phyloP scores from a whole-genome alignment of 208 protist species.

The Novymonas esmeraldas region DNA sequence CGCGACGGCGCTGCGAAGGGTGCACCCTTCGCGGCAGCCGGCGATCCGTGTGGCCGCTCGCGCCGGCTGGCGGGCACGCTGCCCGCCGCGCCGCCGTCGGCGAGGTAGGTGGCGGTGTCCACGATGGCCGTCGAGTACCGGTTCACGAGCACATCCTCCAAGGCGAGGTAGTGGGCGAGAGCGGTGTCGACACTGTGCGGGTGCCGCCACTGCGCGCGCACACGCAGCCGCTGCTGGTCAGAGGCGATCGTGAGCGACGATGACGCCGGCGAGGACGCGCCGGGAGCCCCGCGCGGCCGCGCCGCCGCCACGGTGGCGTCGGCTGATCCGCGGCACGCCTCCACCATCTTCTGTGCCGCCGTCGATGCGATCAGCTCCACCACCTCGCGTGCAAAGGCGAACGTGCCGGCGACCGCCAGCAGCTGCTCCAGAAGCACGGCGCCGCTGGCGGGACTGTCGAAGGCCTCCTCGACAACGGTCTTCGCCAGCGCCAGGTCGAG shows the following conservation, averaged over 20 bases:
- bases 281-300: background rate
- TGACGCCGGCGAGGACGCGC: background rate
- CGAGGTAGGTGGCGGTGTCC: slow-evolving; percentile 33
- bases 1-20: slow-evolving; percentile 18
- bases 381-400: slow-evolving; percentile 48
- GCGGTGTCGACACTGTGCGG: slow-evolving; percentile 26
- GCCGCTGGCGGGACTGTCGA: slow-evolving; percentile 58
- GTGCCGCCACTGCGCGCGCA: slow-evolving; percentile 27
- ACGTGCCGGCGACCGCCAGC: slow-evolving; percentile 43
- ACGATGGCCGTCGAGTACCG: slow-evolving; percentile 22
- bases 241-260: slow-evolving; percentile 24
- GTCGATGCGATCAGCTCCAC: slow-evolving; percentile 33
- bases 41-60: background rate
- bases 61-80: background rate
- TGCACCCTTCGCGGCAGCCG: background rate
- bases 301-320: slow-evolving; percentile 4
- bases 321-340: slow-evolving; percentile 22
- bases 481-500: slow-evolving; percentile 72
- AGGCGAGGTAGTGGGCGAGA: slow-evolving; percentile 20
- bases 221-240: slow-evolving; percentile 28
- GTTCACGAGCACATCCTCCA: slow-evolving; percentile 36
- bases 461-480: slow-evolving; percentile 71
- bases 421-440: slow-evolving; percentile 47
- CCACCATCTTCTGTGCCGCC: slow-evolving; percentile 35
- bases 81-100: slow-evolving; percentile 14